Conservation (phyloP, 768 basidiomycete genomes). For the Trametes coccinea region DNA sequence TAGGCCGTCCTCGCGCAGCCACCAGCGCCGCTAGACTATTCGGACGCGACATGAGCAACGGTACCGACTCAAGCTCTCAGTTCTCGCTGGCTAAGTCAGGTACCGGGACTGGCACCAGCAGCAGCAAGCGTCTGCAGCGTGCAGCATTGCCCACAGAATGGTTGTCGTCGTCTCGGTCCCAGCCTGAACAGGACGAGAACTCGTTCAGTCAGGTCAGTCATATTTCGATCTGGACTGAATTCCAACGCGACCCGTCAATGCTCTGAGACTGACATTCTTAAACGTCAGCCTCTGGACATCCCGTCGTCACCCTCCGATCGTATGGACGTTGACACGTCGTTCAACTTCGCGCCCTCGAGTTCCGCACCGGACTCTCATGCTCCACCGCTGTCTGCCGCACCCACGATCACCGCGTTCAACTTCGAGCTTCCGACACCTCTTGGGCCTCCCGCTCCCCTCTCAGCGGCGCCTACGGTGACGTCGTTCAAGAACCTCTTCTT, state of each 20-base stretch:
- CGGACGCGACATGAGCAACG: slow-evolving; percentile 74
- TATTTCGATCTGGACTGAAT: slow-evolving; percentile 9
- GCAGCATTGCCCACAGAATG: slow-evolving; percentile 65
- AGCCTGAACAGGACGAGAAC: slow-evolving; percentile 27
- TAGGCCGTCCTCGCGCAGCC: slow-evolving; percentile 60
- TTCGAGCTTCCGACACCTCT: slow-evolving; percentile 14
- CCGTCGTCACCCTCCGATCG: slow-evolving; percentile 57
- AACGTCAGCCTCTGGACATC: slow-evolving; percentile 38
- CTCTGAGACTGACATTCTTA: slow-evolving; percentile 20
- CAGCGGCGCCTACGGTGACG: slow-evolving; percentile 53
- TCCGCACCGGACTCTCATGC: slow-evolving; percentile 34
- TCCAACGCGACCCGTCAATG: not conserved
- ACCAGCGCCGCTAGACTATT: slow-evolving; percentile 69
- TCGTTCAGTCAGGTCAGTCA: slow-evolving; percentile 34
- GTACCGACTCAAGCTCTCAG: slow-evolving; percentile 20
- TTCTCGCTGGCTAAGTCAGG: slow-evolving; percentile 36
- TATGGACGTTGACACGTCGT: slow-evolving; percentile 75
- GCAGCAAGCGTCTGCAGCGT: slow-evolving; percentile 59
- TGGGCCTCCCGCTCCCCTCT: slow-evolving; percentile 36
- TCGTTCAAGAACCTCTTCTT: slow-evolving; percentile 65
- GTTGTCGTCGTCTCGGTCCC: slow-evolving; percentile 36
- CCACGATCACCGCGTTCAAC: slow-evolving; percentile 28
- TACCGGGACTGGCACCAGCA: slow-evolving; percentile 44
- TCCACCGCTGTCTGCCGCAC: slow-evolving; percentile 28
- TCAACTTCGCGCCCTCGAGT: slow-evolving; percentile 40